Percentiles rank a stretch among this genome's conserved stretches.
These are phyloP conservation scores for Echria macrotheca DNA, from an alignment of 495 filamentous ascomycete species.

Conservation along the genomic window DNA sequence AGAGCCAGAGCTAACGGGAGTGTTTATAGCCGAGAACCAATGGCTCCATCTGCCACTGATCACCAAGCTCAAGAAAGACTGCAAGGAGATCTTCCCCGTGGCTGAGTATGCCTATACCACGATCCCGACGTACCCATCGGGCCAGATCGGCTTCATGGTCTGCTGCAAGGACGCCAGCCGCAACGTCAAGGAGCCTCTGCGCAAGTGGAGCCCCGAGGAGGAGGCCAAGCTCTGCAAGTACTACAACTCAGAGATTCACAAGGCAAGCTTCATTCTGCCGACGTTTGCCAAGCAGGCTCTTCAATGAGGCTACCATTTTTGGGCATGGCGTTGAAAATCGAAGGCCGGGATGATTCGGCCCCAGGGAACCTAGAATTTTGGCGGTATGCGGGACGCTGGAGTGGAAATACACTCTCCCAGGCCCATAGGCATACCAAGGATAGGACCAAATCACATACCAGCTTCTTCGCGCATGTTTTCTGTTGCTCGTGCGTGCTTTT, in stretches of 20 bases:
- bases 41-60: slow-evolving; percentile 96
- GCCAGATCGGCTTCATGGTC: slow-evolving; percentile 99
- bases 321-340: too few relatives aligned
- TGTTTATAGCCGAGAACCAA: slow-evolving; percentile 89
- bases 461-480: too few relatives aligned
- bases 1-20: too few relatives aligned
- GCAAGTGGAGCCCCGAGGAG: slow-evolving; percentile 74
- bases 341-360: too few relatives aligned
- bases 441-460: too few relatives aligned
- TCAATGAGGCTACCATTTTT: too few relatives aligned
- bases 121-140: slow-evolving; percentile 98
- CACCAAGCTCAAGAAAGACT: slow-evolving; percentile 85
- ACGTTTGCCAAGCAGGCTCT: slow-evolving; percentile 84
- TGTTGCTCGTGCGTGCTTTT: too few relatives aligned
- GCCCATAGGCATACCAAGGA: too few relatives aligned
- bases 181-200: slow-evolving; percentile 77
- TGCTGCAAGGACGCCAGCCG: slow-evolving; percentile 88
- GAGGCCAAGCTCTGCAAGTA: slow-evolving; percentile 89
- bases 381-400: too few relatives aligned
- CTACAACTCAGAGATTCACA: slow-evolving; percentile 94
- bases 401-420: too few relatives aligned
- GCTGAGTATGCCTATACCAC: slow-evolving; percentile 99
- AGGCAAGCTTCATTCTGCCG: slow-evolving; percentile 86
- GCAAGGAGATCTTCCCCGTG: slow-evolving; percentile 93
- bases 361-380: too few relatives aligned